Evolutionary conservation across 441 rosid species (phyloP), one percentile per base, ranked within the genome.

Genomic region (Arabidopsis lyrata): DNA sequence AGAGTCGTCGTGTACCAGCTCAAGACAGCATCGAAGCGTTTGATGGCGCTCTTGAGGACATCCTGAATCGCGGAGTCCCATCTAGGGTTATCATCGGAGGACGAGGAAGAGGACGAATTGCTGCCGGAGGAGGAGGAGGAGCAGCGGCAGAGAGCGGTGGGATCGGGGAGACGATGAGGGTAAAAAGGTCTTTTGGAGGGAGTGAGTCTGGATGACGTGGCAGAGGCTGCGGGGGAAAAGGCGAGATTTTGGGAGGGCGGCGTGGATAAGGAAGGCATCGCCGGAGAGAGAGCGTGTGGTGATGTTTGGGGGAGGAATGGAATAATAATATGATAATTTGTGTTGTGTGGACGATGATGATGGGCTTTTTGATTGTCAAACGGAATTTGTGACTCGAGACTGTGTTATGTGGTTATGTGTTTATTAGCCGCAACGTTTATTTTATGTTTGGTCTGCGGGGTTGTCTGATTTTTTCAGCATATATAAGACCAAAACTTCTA

Each of bases 51-150:
- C 66, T 60, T 81, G 63, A 91, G 42, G 12, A 85, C 82, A 48
- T 83, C 88, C 57, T 83, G 93, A 72, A 93, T 73, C 5, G 83
- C 76, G 4, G 88, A 80, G 71, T 84, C 87, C 97, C 96, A 90
- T 41, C 86, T 77, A 49, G 64, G 62, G 56, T 55, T 72, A 72
- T 74, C 75, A 61, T 47, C 70, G 42, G 55, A 44, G n/a, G 86
- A 24, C 2, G 29, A 27, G 29, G 29, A 27, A 27, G 29, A 27
- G 5, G 29, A 29, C 4, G 31, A 29, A 29, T 29, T 29, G 31
- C 31, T 29, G 31, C 31, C 31, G 31, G 31, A 66, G 15, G 78
- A 68, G 36, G 55, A 42, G n/a, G 86, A 67, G 24, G 78, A 71
- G 42, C 89, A 86, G 74, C 83, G 81, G 66, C 70, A 77, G 61